phyloP scores from a whole-genome alignment of 331 rosid genomes.

The Rhamnella rubrinervis region DNA sequence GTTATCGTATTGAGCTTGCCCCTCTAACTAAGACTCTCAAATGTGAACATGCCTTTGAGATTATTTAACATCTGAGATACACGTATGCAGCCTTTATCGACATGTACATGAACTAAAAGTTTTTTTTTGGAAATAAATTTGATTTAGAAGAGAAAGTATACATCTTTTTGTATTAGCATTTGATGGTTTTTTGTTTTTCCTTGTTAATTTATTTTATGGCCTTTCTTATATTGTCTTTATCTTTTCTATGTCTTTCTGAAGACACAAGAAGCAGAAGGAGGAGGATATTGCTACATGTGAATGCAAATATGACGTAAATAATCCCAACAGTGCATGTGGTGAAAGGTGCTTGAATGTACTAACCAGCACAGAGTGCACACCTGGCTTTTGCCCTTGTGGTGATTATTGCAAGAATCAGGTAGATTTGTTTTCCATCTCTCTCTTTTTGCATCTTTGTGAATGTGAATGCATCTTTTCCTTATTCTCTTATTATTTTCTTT shows the following conservation, averaged over 20 bases:
- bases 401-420: constrained; percentile 84
- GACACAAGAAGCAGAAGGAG: constrained; percentile 84
- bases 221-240: background rate
- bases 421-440: constrained; percentile 4
- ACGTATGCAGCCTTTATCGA: too few relatives aligned
- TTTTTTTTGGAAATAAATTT: background rate
- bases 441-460: background rate
- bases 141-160: background rate
- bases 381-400: constrained; percentile 74
- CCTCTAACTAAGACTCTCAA: too few relatives aligned
- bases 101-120: too few relatives aligned
- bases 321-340: constrained; percentile 75
- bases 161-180: constrained; percentile 2
- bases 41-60: too few relatives aligned
- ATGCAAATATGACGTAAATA: constrained; percentile 49
- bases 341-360: constrained; percentile 81
- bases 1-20: too few relatives aligned
- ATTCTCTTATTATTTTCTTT: background rate
- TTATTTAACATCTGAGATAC: too few relatives aligned
- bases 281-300: constrained; percentile 85
- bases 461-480: constrained; percentile 9
- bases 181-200: background rate
- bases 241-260: constrained; percentile 20
- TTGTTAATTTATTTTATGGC: background rate
- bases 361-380: constrained; percentile 93